phyloP scores from a whole-genome alignment of 2,329 filamentous ascomycete genomes.

The Diplocarpon mali region DNA sequence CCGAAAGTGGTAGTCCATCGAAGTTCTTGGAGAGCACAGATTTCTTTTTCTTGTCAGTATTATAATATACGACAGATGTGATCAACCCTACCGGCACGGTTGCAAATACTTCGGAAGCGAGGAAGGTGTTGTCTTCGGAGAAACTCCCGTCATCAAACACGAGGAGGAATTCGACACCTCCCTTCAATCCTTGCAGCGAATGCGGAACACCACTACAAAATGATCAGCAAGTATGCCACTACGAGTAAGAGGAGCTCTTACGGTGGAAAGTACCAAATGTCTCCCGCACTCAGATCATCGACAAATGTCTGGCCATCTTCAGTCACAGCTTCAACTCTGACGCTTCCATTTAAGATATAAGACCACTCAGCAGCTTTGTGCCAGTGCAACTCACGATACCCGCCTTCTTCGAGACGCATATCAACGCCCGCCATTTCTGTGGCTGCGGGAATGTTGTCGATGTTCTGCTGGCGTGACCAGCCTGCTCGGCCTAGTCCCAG shows the following conservation, averaged over 20 bases:
- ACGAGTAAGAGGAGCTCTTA: conserved; percentile 28
- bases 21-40: too few relatives aligned
- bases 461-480: conserved; percentile 65
- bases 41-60: too few relatives aligned
- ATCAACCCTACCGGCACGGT: conserved; percentile 32
- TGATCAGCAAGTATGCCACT: neutral
- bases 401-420: conserved; percentile 63
- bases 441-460: conserved; percentile 52
- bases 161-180: conserved; percentile 54
- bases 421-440: conserved; percentile 67
- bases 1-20: too few relatives aligned
- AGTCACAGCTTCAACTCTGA: conserved; percentile 63
- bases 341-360: conserved; percentile 59
- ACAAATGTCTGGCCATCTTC: conserved; percentile 67
- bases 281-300: conserved; percentile 64
- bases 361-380: conserved; percentile 74
- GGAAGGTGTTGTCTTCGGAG: conserved; percentile 60
- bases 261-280: conserved; percentile 71
- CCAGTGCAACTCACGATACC: conserved; percentile 70
- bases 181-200: conserved; percentile 60
- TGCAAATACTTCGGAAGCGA: conserved; percentile 59
- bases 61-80: too few relatives aligned
- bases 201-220: conserved; percentile 53
- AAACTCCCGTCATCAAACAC: conserved; percentile 50
- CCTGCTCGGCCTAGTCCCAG: conserved; percentile 56